Percentiles rank a stretch among this genome's conserved stretches.
Evolutionary conservation across 768 basidiomycete genomes (phyloP).

Genomic region (Lactifluus echinatus): DNA sequence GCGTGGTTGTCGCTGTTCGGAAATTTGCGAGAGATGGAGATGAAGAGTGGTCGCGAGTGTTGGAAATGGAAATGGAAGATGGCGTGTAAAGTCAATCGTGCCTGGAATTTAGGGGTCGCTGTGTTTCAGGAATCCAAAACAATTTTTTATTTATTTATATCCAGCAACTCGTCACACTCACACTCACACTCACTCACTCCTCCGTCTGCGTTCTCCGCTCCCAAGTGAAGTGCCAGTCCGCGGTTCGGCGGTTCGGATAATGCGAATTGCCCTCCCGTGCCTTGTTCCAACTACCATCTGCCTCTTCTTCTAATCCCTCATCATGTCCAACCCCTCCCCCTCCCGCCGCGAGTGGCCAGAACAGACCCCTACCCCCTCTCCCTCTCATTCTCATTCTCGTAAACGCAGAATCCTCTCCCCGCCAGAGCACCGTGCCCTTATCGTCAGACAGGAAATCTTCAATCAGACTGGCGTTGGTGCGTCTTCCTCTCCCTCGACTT

Average conservation of each 20-base stretch:
- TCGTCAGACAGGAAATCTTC: conserved; percentile 15
- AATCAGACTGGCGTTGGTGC: conserved; percentile 18
- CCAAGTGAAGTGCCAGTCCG: conserved; percentile 18
- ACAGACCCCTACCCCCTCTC: conserved; percentile 30
- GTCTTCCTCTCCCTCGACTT: neutral
- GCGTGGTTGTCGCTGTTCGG: conserved; percentile 1
- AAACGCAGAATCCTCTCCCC: conserved; percentile 5
- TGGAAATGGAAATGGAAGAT: neutral
- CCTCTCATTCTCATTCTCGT: conserved; percentile 26
- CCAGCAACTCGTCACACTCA: too few species aligned
- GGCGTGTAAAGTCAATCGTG: neutral
- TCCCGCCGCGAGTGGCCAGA: conserved; percentile 38
- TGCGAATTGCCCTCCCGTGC: conserved; percentile 24
- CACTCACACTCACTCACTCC: too few species aligned
- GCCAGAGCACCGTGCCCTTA: conserved; percentile 13
- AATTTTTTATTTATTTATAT: too few species aligned
- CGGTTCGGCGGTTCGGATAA: conserved; percentile 22
- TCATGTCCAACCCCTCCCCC: conserved; percentile 32
- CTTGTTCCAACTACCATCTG: conserved; percentile 13
- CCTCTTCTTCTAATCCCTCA: conserved; percentile 19
- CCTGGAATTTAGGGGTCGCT: neutral
- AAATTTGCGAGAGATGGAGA: neutral
- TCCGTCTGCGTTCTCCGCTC: too few species aligned
- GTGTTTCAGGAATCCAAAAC: too few species aligned
- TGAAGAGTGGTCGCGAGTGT: conserved; percentile 1